Percentiles rank a stretch among this genome's conserved stretches.
These are phyloP conservation scores for Eremomyces bilateralis DNA, from an alignment of 495 filamentous ascomycete genomes.

Conservation along the genomic window DNA sequence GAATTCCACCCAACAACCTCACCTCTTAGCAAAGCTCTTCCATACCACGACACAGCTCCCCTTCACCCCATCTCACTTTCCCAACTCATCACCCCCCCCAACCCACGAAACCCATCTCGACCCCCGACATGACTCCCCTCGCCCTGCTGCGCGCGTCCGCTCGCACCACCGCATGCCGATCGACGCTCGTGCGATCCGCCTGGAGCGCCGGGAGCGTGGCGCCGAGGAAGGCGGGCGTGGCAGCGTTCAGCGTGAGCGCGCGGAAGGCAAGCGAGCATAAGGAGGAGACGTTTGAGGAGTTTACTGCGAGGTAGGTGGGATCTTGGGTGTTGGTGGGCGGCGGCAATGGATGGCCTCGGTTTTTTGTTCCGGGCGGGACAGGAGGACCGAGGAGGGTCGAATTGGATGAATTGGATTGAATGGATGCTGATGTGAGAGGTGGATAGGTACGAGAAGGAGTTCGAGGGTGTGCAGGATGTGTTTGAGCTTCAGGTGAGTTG, in stretches of 20 bases:
- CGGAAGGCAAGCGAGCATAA: slow-evolving; percentile 16
- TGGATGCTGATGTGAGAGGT: neutral
- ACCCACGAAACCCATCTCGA: neutral
- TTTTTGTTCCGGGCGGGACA: too few species aligned
- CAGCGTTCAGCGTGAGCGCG: neutral
- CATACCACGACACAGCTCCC: neutral
- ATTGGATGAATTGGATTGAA: slow-evolving; percentile 3
- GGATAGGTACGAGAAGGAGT: slow-evolving; percentile 93
- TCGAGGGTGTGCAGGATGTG: slow-evolving; percentile 90
- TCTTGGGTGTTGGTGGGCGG: neutral
- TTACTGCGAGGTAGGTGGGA: slow-evolving; percentile 71
- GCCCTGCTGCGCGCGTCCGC: neutral
- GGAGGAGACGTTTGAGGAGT: slow-evolving; percentile 96
- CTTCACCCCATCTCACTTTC: neutral
- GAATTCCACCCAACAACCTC: too few species aligned
- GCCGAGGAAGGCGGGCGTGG: too few species aligned
- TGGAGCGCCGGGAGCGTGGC: neutral
- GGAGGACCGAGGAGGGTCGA: too few species aligned
- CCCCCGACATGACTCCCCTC: neutral
- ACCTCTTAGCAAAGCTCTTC: neutral
- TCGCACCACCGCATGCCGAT: neutral
- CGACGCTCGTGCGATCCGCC: neutral
- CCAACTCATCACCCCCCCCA: neutral
- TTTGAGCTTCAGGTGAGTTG: slow-evolving; percentile 93
- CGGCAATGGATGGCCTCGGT: neutral